Conservation (phyloP, 352 stramenopile species). For the Pythium aquatile region DNA sequence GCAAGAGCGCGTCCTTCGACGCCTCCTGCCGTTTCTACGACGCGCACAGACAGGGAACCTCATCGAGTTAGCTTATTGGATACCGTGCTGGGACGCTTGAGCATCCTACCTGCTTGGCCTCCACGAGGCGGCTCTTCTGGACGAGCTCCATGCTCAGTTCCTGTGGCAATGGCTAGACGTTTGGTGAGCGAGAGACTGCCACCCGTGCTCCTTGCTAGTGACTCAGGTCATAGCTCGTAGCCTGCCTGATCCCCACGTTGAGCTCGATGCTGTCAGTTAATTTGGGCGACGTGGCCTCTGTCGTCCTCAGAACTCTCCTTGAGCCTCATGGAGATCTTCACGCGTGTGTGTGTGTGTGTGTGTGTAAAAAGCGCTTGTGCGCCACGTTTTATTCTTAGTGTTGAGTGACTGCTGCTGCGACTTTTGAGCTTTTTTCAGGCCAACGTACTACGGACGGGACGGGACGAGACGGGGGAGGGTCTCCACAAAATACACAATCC, state of each 20-base stretch:
- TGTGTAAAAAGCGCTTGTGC: neutral
- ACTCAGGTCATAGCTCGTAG: neutral
- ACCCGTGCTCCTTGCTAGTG: neutral
- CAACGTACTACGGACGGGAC: neutral
- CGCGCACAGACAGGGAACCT: neutral
- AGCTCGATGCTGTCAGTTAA: neutral
- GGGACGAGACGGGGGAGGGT: neutral
- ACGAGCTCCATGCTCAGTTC: conserved; percentile 27
- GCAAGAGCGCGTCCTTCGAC: conserved; percentile 66
- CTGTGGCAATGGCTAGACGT: neutral
- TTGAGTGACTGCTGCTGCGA: conserved; percentile 4
- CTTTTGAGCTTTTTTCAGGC: neutral
- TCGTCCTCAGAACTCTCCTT: neutral
- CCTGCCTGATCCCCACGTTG: neutral
- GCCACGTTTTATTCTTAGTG: conserved; percentile 8
- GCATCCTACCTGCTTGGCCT: conserved; percentile 66
- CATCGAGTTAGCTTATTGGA: neutral
- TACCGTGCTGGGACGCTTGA: neutral
- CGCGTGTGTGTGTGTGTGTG: neutral
- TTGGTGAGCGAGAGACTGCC: neutral
- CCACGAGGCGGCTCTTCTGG: conserved; percentile 67
- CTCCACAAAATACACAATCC: neutral
- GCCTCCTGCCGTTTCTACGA: conserved; percentile 70
- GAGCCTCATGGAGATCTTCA: neutral
- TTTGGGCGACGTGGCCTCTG: neutral